Conservation (phyloP, 2,329 filamentous ascomycete genomes). For the Huntiella savannae region DNA sequence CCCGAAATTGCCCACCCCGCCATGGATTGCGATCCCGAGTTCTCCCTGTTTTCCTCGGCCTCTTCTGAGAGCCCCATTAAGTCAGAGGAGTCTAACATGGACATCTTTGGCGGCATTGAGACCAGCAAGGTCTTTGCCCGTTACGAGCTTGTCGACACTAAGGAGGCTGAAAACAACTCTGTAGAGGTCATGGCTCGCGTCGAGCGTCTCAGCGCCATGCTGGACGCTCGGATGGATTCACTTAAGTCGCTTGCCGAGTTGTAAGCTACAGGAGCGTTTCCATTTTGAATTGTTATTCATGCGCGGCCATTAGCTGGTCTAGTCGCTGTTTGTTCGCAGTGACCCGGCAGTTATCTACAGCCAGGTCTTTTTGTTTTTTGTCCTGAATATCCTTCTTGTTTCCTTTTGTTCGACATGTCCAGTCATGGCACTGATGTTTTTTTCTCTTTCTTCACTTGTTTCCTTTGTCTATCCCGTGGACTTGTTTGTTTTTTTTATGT, state of each 20-base stretch:
- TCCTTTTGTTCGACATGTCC: neutral
- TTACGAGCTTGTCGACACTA: slow-evolving; percentile 44
- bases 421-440: neutral
- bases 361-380: slow-evolving; percentile 3
- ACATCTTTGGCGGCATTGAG: slow-evolving; percentile 35
- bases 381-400: slow-evolving; percentile 4
- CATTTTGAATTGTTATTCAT: neutral
- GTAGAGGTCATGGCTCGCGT: slow-evolving; percentile 29
- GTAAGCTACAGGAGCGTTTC: neutral
- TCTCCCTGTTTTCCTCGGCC: slow-evolving; percentile 37
- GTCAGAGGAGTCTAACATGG: slow-evolving; percentile 23
- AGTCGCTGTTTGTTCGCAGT: slow-evolving; percentile 9
- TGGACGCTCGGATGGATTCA: slow-evolving; percentile 11
- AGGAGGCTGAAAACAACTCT: slow-evolving; percentile 28
- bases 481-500: slow-evolving; percentile 3
- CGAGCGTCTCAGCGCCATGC: slow-evolving; percentile 25
- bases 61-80: slow-evolving; percentile 17
- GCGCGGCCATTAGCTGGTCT: slow-evolving; percentile 9
- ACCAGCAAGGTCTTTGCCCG: slow-evolving; percentile 44
- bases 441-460: neutral
- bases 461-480: neutral
- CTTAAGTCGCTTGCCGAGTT: slow-evolving; percentile 6
- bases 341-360: neutral
- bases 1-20: slow-evolving; percentile 16
- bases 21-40: slow-evolving; percentile 36